Evolutionary conservation across 1,284 basidiomycete genomes (phyloP).

Genomic region (Takashimella koratensis): DNA sequence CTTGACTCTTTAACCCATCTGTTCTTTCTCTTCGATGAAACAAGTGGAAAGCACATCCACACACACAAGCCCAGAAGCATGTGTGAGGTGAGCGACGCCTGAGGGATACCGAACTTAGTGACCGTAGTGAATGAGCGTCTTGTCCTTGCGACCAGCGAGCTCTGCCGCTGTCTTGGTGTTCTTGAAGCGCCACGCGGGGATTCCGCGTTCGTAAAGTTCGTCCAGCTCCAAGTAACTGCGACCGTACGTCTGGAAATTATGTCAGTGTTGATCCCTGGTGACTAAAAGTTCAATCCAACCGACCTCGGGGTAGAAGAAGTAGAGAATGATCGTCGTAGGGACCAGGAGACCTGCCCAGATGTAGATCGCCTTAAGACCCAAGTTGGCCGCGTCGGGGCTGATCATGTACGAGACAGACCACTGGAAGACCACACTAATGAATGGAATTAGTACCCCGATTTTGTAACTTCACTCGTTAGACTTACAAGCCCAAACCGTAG

Average conservation of each 20-base stretch:
- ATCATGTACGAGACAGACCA: constrained; percentile 26
- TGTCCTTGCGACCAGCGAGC: too few species aligned
- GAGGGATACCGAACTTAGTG: too few species aligned
- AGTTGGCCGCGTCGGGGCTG: constrained; percentile 20
- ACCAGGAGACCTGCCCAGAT: constrained; percentile 24
- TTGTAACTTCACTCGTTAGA: neutral
- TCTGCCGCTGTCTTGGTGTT: too few species aligned
- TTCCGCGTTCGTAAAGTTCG: constrained; percentile 28
- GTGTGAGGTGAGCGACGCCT: too few species aligned
- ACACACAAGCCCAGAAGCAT: too few species aligned
- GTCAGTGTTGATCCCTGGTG: too few species aligned
- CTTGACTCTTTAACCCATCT: too few species aligned
- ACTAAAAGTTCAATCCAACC: too few species aligned
- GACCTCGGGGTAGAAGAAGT: constrained; percentile 24
- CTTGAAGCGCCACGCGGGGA: constrained; percentile 32
- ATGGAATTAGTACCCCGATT: too few species aligned
- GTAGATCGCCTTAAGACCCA: constrained; percentile 23
- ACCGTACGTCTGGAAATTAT: constrained; percentile 10
- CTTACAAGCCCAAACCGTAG: constrained; percentile 20
- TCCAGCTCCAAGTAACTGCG: constrained; percentile 30
- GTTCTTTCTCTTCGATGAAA: too few species aligned
- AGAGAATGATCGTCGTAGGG: constrained; percentile 16
- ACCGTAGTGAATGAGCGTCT: constrained; percentile 1
- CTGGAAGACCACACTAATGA: constrained; percentile 20
- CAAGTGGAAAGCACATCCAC: too few species aligned